A percentile compares a stretch with the other conserved stretches of the same genome.
Evolutionary conservation across 176 grass and related monocot species (phyloP).

Genomic region (Eragrostis nindensis): DNA sequence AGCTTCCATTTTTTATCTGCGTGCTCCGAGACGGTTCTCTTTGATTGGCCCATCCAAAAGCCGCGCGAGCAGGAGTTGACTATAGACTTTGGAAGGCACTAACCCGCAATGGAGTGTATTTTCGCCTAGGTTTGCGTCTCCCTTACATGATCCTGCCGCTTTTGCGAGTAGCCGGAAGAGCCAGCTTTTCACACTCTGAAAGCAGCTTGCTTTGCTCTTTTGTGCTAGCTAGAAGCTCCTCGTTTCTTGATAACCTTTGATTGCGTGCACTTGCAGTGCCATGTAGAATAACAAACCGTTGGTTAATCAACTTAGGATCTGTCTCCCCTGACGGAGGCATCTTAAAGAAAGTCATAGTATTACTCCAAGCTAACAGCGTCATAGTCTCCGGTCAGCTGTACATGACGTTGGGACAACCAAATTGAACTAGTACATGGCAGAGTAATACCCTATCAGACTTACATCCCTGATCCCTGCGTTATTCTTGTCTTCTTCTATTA

Average conservation of each 20-base stretch:
- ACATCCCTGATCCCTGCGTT: too few species aligned
- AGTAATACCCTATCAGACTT: too few species aligned
- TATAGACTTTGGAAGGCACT: background rate
- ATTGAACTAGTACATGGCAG: too few species aligned
- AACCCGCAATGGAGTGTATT: too few species aligned
- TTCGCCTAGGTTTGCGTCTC: constrained; percentile 1
- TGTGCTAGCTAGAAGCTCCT: constrained; percentile 12
- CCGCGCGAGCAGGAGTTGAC: constrained; percentile 41
- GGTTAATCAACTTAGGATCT: constrained; percentile 17
- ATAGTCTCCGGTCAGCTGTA: background rate
- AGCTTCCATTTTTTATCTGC: background rate
- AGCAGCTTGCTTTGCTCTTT: constrained; percentile 25
- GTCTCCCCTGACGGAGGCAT: background rate
- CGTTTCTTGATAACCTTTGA: constrained; percentile 6
- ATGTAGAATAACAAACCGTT: constrained; percentile 17
- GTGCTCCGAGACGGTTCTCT: background rate
- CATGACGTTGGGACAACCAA: background rate
- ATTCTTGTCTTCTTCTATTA: too few species aligned
- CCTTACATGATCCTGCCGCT: constrained; percentile 16
- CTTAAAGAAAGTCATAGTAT: background rate
- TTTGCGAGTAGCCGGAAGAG: constrained; percentile 25
- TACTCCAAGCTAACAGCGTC: background rate
- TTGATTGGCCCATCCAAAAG: constrained; percentile 41
- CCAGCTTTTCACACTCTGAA: constrained; percentile 4
- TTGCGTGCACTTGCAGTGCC: constrained; percentile 17